phyloP scores from a whole-genome alignment of 208 protist species.

The Trypanosoma boissoni region DNA sequence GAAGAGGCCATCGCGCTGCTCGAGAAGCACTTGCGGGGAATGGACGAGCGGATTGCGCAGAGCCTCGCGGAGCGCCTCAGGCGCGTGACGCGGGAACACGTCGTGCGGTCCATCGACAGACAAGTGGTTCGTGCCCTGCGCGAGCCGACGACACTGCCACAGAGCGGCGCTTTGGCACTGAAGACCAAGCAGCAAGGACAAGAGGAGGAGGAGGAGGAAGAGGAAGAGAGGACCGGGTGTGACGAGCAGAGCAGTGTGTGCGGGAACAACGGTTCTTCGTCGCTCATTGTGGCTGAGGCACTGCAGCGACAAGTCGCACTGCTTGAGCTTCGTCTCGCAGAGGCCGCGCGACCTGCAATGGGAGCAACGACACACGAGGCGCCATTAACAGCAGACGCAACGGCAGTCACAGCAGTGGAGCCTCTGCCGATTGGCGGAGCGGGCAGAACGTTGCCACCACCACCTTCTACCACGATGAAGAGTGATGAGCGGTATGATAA shows the following conservation, averaged over 20 bases:
- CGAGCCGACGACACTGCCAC: neutral
- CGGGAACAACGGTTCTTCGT: neutral
- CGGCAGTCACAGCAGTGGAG: neutral
- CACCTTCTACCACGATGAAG: no score
- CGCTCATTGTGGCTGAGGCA: neutral
- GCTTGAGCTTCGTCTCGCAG: constrained; percentile 14
- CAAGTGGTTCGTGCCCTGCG: constrained; percentile 22
- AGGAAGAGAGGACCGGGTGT: constrained; percentile 13
- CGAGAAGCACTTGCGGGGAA: constrained; percentile 19
- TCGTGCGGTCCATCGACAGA: constrained; percentile 32
- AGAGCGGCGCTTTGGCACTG: neutral
- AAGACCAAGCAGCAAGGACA: neutral
- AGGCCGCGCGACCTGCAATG: neutral
- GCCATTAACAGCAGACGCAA: neutral
- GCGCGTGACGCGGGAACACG: constrained; percentile 32
- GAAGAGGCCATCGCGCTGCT: constrained; percentile 15
- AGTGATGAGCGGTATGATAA: neutral
- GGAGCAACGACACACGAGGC: neutral
- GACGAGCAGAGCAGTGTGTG: no score
- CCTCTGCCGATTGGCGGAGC: no score
- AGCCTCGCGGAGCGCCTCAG: constrained; percentile 32
- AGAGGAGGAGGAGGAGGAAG: neutral
- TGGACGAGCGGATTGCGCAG: constrained; percentile 31
- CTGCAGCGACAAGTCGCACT: constrained; percentile 1
- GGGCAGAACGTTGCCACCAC: no score